Evolutionary conservation across 495 filamentous ascomycete species (phyloP).

Genomic region (Penicillium macrosclerotiorum): DNA sequence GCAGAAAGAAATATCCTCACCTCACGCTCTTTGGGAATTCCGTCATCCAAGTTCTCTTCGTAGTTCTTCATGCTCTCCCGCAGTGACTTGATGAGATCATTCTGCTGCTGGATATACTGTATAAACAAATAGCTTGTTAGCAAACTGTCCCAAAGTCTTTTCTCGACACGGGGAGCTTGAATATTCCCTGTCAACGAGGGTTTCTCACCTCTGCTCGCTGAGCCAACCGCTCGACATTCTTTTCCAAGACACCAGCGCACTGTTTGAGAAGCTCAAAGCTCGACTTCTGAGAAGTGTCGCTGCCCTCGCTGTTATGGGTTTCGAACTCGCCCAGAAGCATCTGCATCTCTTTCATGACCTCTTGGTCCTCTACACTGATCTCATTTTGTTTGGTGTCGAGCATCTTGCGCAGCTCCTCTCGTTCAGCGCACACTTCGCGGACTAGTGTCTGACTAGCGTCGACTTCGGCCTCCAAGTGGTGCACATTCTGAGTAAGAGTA

Average conservation of each 20-base stretch:
- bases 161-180: no score
- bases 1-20: constrained; percentile 21
- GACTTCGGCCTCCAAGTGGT: constrained; percentile 41
- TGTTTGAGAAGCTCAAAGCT: constrained; percentile 42
- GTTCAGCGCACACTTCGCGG: constrained; percentile 41
- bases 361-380: constrained; percentile 40
- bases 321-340: constrained; percentile 41
- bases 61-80: constrained; percentile 54
- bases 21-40: constrained; percentile 50
- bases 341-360: constrained; percentile 45
- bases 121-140: constrained; percentile 9
- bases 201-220: constrained; percentile 48
- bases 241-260: constrained; percentile 43
- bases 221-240: constrained; percentile 45
- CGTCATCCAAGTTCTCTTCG: constrained; percentile 42
- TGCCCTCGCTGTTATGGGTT: constrained; percentile 30
- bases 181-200: neutral
- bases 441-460: constrained; percentile 40
- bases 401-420: constrained; percentile 43
- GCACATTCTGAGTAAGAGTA: constrained; percentile 35
- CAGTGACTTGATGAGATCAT: constrained; percentile 57
- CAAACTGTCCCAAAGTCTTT: neutral
- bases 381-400: constrained; percentile 41
- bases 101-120: constrained; percentile 62
- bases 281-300: constrained; percentile 35